Evolutionary conservation across 2,329 filamentous ascomycete species (phyloP).

Genomic region (Penicillium psychrosexuale): DNA sequence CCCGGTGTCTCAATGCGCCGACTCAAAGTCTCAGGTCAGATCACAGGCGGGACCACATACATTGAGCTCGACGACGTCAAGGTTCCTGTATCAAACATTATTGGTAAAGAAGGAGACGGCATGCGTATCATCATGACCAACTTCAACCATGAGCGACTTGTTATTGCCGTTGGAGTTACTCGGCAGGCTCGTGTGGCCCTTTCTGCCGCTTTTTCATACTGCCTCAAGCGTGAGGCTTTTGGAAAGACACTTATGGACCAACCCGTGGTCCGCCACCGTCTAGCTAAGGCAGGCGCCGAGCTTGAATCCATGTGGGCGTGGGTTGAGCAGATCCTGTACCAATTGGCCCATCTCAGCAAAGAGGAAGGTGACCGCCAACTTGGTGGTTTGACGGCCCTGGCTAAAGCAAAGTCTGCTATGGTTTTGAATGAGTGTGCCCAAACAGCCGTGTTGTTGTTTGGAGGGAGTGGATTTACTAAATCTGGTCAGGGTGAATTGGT

Average conservation of each 20-base stretch:
- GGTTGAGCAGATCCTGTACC: conserved; percentile 68
- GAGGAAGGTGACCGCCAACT: conserved; percentile 52
- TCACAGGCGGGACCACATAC: conserved; percentile 66
- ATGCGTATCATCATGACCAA: conserved; percentile 76
- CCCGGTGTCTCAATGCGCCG: conserved; percentile 66
- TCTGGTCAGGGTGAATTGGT: conserved; percentile 68
- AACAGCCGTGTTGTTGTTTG: conserved; percentile 67
- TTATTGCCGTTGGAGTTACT: conserved; percentile 63
- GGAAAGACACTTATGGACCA: conserved; percentile 69
- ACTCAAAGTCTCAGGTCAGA: conserved; percentile 64
- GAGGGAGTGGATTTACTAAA: conserved; percentile 69
- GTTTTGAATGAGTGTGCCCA: conserved; percentile 70
- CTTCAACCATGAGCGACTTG: conserved; percentile 74
- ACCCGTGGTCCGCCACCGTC: conserved; percentile 68
- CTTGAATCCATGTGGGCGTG: conserved; percentile 70
- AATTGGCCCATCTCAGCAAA: conserved; percentile 59
- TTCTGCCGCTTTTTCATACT: conserved; percentile 59
- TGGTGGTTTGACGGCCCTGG: conserved; percentile 68
- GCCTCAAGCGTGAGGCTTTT: conserved; percentile 65
- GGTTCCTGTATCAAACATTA: conserved; percentile 67
- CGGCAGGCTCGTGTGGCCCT: conserved; percentile 62
- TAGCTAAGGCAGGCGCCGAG: conserved; percentile 66
- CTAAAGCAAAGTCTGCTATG: conserved; percentile 69
- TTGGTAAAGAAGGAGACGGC: conserved; percentile 66
- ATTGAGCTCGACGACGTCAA: conserved; percentile 74